Conservation (phyloP, 805 yeast genomes). For the Ascoidea rubescens region DNA sequence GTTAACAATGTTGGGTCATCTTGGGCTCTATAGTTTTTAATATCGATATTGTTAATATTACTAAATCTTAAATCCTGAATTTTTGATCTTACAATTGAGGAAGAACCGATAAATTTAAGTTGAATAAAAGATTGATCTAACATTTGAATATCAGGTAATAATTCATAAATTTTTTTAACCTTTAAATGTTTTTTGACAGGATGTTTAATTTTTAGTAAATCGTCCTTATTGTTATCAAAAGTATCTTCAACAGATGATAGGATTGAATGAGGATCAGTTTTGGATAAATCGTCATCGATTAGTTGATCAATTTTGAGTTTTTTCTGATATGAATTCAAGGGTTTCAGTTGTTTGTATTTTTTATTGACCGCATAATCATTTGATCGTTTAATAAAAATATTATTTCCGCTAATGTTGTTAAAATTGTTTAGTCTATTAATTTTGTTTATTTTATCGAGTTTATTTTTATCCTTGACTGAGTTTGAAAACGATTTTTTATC, state of each 20-base stretch:
- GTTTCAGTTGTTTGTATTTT: too few relatives aligned
- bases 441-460: not conserved
- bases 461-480: constrained; percentile 6
- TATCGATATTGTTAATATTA: constrained; percentile 12
- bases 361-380: constrained; percentile 14
- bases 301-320: too few relatives aligned
- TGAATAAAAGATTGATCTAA: constrained; percentile 65
- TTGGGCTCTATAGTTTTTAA: constrained; percentile 17
- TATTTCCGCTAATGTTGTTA: constrained; percentile 3
- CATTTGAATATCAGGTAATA: constrained; percentile 85
- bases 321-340: too few relatives aligned
- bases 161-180: constrained; percentile 67
- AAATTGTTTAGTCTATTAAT: not conserved
- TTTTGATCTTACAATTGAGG: constrained; percentile 20
- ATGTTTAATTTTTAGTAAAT: constrained; percentile 41
- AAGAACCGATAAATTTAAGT: constrained; percentile 46
- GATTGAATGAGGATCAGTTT: constrained; percentile 56
- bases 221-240: constrained; percentile 26
- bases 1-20: constrained; percentile 28
- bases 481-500: not conserved
- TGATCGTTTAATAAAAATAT: constrained; percentile 42
- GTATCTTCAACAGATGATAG: constrained; percentile 33
- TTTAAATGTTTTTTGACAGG: constrained; percentile 62
- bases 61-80: constrained; percentile 2
- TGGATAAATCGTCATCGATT: constrained; percentile 19